Evolutionary conservation across 139 green algal genomes (phyloP).

Genomic region (Chara braunii): DNA sequence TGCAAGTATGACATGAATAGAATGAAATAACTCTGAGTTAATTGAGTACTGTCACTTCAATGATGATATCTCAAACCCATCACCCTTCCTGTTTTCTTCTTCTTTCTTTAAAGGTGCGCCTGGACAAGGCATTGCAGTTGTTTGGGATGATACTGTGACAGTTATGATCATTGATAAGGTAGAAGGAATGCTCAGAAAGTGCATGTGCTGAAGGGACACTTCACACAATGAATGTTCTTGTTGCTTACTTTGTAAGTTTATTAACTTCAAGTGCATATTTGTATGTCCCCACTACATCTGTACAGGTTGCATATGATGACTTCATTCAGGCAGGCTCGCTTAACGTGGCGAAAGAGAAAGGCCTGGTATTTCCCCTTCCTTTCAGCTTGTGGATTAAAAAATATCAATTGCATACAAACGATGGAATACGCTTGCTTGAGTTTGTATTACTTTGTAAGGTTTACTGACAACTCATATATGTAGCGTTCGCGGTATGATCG

Average conservation of each 20-base stretch:
- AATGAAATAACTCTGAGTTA: no score
- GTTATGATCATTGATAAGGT: background rate
- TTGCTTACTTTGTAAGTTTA: background rate
- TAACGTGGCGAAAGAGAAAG: constrained; percentile 33
- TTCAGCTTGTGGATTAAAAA: background rate
- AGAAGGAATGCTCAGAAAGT: background rate
- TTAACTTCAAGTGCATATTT: background rate
- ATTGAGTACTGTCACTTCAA: no score
- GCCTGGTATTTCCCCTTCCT: constrained; percentile 21
- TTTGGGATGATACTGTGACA: background rate
- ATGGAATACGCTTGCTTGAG: background rate
- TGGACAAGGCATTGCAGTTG: background rate
- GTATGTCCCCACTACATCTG: background rate
- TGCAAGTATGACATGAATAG: background rate
- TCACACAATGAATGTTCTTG: background rate
- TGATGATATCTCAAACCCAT: background rate
- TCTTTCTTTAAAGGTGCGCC: background rate
- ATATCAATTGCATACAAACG: background rate
- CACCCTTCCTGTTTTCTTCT: background rate
- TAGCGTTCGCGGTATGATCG: background rate
- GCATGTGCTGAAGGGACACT: no score
- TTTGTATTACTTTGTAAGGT: constrained; percentile 12
- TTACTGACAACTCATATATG: no score
- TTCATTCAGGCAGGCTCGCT: constrained; percentile 24
- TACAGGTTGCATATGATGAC: constrained; percentile 38